Conservation (phyloP, 352 stramenopile species). For the Globisporangium cylindrosporum region DNA sequence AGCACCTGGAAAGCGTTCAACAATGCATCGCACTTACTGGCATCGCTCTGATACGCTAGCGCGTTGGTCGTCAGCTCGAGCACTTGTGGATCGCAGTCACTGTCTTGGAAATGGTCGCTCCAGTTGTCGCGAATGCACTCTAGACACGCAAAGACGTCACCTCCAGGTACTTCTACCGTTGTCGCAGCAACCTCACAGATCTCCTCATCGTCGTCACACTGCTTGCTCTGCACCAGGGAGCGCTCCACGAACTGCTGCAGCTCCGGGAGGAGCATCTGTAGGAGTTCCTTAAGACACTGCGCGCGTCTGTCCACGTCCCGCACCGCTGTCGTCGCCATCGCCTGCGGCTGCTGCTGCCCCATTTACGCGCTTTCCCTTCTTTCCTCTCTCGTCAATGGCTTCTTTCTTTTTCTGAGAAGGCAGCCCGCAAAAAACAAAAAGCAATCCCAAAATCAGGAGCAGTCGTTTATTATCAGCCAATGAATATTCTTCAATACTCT, state of each 20-base stretch:
- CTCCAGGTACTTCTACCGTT: neutral
- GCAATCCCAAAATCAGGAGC: neutral
- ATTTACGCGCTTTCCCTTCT: neutral
- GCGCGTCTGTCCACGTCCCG: neutral
- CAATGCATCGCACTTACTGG: neutral
- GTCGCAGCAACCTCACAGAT: neutral
- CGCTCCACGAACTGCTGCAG: constrained; percentile 1
- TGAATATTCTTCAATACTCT: neutral
- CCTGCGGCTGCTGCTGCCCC: neutral
- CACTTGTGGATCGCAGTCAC: neutral
- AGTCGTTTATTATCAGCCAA: neutral
- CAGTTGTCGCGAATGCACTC: neutral
- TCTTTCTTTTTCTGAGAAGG: neutral
- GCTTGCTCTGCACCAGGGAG: neutral
- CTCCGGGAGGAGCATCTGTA: neutral
- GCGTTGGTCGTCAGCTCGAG: neutral
- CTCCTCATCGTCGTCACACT: neutral
- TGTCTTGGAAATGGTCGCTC: neutral
- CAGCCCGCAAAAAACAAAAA: neutral
- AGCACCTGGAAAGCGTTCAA: neutral
- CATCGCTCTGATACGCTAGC: neutral
- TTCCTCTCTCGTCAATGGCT: neutral
- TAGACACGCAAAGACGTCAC: neutral
- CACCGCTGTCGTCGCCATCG: neutral
- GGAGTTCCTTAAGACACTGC: neutral